Evolutionary conservation across 2,329 filamentous ascomycete species (phyloP), one percentile per base, ranked within the genome.

Genomic region (Fusarium buharicum): DNA sequence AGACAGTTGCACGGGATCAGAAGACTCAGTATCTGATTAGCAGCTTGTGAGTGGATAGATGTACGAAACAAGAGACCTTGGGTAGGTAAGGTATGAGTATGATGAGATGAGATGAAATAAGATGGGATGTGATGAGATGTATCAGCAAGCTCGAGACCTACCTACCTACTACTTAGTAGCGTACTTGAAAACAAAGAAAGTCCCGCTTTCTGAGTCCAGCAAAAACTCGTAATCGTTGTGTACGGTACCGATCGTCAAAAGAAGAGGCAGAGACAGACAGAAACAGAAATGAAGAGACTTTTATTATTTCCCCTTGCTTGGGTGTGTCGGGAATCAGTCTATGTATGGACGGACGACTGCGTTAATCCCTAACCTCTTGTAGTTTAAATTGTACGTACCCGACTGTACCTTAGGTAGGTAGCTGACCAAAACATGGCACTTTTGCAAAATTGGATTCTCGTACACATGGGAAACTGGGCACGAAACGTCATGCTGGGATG

Each of bases 381-480:
- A 24, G 22, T 24, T 24, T 24, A 8, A 24, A 24, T 24, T 8
- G 8, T 24, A 24, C 22, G 22, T 24, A 24, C 22, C 8, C n/a
- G n/a, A n/a, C n/a, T n/a, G n/a, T n/a, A n/a, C n/a, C n/a, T n/a
- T n/a, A n/a, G n/a, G n/a, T n/a, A n/a, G n/a, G 8, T 24, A 8
- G 22, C 22, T 24, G 24, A 47, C 37, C 34, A 38, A 66, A 59
- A 63, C 58, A 66, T 64, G 62, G 62, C 49, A 66, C 62, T 65
- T 65, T 66, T 46, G 34, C 41, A 63, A 39, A 65, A 66, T 62
- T 51, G 43, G 62, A 54, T 58, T 49, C 27, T 65, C 18, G 20
- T 12, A 34, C 44, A 63, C 49, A 65, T 65, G 62, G 62, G 58
- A 66, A 49, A 63, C 36, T 63, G 37, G 41, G 49, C 37, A 63